A percentile compares a stretch with the other conserved stretches of the same genome.
Evolutionary conservation across 306 rosid species (phyloP).

Genomic region (Cyclanthera cordifolia): DNA sequence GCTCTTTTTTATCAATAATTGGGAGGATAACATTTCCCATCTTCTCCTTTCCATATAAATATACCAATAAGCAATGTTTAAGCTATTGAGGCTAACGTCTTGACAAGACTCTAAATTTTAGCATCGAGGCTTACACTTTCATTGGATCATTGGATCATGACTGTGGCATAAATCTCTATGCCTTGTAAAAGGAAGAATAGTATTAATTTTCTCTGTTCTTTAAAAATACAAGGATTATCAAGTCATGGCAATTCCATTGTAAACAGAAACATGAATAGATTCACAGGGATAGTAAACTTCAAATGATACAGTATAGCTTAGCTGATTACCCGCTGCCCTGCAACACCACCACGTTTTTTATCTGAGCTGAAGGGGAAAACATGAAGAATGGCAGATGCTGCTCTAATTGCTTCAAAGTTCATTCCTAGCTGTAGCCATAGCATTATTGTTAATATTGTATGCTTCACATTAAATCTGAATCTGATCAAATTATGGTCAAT

Average conservation of each 20-base stretch:
- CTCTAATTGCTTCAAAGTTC: slow-evolving; percentile 47
- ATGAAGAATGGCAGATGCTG: slow-evolving; percentile 47
- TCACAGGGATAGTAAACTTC: not conserved
- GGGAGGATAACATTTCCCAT: not conserved
- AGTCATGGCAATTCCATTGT: not conserved
- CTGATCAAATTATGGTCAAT: no score
- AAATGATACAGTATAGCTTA: not conserved
- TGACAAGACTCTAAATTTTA: no score
- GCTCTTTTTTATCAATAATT: not conserved
- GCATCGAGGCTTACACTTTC: no score
- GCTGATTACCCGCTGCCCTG: slow-evolving; percentile 39
- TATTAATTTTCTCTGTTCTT: no score
- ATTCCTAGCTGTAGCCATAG: slow-evolving; percentile 58
- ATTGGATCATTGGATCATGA: no score
- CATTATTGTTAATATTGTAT: not conserved
- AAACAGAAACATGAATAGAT: not conserved
- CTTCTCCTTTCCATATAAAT: not conserved
- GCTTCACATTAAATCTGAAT: not conserved
- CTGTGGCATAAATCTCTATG: no score
- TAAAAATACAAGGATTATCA: no score
- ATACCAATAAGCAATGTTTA: not conserved
- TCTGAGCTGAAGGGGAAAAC: slow-evolving; percentile 85
- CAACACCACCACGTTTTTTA: slow-evolving; percentile 79
- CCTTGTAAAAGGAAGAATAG: no score
- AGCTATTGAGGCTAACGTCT: no score